These are phyloP conservation scores for Talaromyces funiculosus DNA, from an alignment of 2,329 filamentous ascomycete genomes.

Conservation along the genomic window DNA sequence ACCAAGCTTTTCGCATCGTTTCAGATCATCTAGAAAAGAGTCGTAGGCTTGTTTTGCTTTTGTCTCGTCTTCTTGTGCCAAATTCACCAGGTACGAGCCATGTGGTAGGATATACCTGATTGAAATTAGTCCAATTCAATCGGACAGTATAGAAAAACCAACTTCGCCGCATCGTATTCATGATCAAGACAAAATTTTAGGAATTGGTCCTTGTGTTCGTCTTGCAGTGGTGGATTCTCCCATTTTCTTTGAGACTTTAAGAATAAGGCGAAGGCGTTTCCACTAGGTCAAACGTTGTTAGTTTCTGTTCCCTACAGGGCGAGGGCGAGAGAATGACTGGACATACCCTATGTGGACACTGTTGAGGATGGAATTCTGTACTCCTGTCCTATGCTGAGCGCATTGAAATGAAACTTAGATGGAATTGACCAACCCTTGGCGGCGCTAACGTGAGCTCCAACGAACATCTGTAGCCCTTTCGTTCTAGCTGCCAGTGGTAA, in stretches of 20 bases:
- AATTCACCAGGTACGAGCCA: slow-evolving; percentile 92
- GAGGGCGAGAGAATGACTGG: neutral
- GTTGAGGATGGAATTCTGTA: slow-evolving; percentile 81
- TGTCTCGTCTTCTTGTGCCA: slow-evolving; percentile 72
- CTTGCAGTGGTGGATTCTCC: slow-evolving; percentile 70
- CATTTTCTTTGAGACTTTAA: slow-evolving; percentile 96
- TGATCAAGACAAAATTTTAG: slow-evolving; percentile 61
- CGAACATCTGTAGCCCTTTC: slow-evolving; percentile 67
- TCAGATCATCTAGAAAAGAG: slow-evolving; percentile 80
- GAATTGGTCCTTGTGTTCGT: slow-evolving; percentile 65
- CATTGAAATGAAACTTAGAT: neutral
- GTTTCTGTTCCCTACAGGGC: neutral
- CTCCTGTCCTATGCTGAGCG: slow-evolving; percentile 50
- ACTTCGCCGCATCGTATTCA: slow-evolving; percentile 62
- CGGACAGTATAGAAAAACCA: slow-evolving; percentile 9
- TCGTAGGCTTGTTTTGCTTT: slow-evolving; percentile 83
- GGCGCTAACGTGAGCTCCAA: slow-evolving; percentile 87
- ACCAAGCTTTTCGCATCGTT: slow-evolving; percentile 76
- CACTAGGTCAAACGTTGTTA: slow-evolving; percentile 44
- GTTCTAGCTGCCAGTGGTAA: slow-evolving; percentile 66
- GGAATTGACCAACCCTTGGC: slow-evolving; percentile 63
- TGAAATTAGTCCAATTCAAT: neutral
- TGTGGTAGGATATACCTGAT: slow-evolving; percentile 72
- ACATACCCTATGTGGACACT: slow-evolving; percentile 63
- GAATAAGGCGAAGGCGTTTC: slow-evolving; percentile 90